Evolutionary conservation across 208 protist genomes (phyloP), one percentile per base, ranked within the genome.

Genomic region (Trypanosoma rangeli): DNA sequence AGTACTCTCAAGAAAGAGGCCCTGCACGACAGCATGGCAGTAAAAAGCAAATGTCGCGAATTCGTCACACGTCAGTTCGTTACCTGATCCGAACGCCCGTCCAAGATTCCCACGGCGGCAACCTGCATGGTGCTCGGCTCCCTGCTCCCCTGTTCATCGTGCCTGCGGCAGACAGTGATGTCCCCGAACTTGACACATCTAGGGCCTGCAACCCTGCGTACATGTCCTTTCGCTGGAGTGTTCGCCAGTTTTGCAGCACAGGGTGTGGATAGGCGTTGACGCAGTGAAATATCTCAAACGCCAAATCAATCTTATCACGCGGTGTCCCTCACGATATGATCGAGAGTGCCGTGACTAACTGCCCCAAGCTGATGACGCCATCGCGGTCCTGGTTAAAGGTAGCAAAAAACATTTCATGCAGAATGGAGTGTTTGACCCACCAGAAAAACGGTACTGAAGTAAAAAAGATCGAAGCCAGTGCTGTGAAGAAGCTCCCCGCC

Each of bases 221-320:
- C 29, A 59, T 42, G 10, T 35, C 64, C 3, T 68, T 68, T n/a
- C 50, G 52, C 35, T 48, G 64, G 9, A 68, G 10, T 60, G 28
- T 57, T n/a, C 20, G 31, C 16, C 53, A 50, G 15, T 29, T 28
- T 8, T 16, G 35, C 26, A 35, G 29, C 52, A 57, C 44, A 7
- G 64, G 31, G 16, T 60, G 4, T 57, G 64, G 28, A 60, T 59
- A 68, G 10, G n/a, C n/a, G 29, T 57, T 48, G 16, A 60, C 53
- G n/a, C 31, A 33, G 31, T 35, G 20, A 59, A 59, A 39, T 35
- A 68, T 10, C 37, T 68, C 35, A 50, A 68, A 68, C 5, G 20
- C 53, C 52, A 68, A 59, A 0, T 49, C 64, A 13, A 60, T 48
- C 53, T 68, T 68, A 16, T 68, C 64, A 16, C 29, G 28, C 7